Evolutionary conservation across 2,329 filamentous ascomycete genomes (phyloP), one percentile per base, ranked within the genome.

Genomic region (Fusarium siculi): DNA sequence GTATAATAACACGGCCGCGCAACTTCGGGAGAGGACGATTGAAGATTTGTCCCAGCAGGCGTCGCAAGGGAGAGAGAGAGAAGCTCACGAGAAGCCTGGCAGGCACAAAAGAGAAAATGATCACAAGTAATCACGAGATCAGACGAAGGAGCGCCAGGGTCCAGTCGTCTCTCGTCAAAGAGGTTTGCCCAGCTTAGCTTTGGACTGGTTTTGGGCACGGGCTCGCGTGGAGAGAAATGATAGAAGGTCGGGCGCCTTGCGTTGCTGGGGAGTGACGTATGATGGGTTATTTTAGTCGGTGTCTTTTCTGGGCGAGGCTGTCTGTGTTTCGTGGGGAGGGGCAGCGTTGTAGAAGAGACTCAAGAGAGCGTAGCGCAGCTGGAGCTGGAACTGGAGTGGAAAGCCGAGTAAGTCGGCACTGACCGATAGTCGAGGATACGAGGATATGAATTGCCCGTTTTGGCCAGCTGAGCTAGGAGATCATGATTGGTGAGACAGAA

Each of bases 251-350:
- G 63, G 64, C 49, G 63, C 53, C 53, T 39, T 58, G 53, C 55
- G 66, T 74, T 76, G 70, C 72, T 68, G 67, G 58, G 66, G 67
- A 65, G 72, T 77, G 75, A 77, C 75, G 75, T 77, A 77, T 72
- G 58, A 55, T 75, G 55, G 50, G 72, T 64, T 71, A 66, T 71
- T 62, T 72, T 67, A 66, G 68, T 65, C 52, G 66, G 53, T 60
- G 53, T 66, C 55, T 59, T 59, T 25, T 32, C 53, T 70, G 54
- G 72, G 66, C 66, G 72, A 77, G 75, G 74, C 74, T 54, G 55
- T n/a, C 32, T 49, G 30, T 75, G 74, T 73, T 73, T 70, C 66
- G 74, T 50, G 59, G 66, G 56, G 73, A 69, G 72, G 63, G 70
- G 62, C 55, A 70, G 47, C 53, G 60, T 55, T n/a, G 52, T 18